These are phyloP conservation scores for Apophysomyces ossiformis DNA, from an alignment of 371 early-diverging fungal genomes.

Conservation along the genomic window DNA sequence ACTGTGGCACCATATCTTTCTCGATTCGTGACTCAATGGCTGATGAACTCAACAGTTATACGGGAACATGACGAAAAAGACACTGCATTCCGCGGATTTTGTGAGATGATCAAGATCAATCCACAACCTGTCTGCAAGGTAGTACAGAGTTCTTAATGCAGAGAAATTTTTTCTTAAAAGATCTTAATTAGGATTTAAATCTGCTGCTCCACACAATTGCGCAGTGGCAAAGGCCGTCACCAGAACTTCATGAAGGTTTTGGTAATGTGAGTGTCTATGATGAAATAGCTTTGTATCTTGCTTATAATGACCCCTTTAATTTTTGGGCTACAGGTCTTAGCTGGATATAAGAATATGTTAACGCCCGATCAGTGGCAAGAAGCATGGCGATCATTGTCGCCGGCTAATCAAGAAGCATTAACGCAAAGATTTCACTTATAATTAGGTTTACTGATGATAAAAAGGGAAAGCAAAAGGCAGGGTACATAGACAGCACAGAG, in stretches of 20 bases:
- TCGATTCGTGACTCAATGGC: constrained; percentile 73
- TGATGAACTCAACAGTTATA: constrained; percentile 62
- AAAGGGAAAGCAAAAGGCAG: too few species aligned
- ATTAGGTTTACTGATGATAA: background rate
- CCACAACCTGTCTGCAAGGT: constrained; percentile 75
- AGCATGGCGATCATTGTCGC: constrained; percentile 36
- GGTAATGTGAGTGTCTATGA: constrained; percentile 48
- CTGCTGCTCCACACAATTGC: constrained; percentile 72
- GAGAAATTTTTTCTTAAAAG: background rate
- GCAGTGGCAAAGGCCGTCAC: constrained; percentile 70
- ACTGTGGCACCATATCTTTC: constrained; percentile 72
- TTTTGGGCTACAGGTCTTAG: constrained; percentile 52
- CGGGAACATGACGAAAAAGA: constrained; percentile 92
- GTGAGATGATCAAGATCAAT: constrained; percentile 77
- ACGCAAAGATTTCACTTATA: constrained; percentile 16
- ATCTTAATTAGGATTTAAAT: constrained; percentile 55
- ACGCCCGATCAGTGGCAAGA: constrained; percentile 66
- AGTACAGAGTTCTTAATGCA: constrained; percentile 8
- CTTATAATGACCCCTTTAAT: background rate
- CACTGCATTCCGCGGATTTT: constrained; percentile 89
- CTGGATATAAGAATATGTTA: constrained; percentile 70
- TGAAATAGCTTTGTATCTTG: background rate
- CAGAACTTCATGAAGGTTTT: constrained; percentile 62
- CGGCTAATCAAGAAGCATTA: constrained; percentile 15
- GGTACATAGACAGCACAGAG: too few species aligned